Evolutionary conservation across 2,329 filamentous ascomycete species (phyloP), one percentile per base, ranked within the genome.

Genomic region (Nigrograna mackinnonii): DNA sequence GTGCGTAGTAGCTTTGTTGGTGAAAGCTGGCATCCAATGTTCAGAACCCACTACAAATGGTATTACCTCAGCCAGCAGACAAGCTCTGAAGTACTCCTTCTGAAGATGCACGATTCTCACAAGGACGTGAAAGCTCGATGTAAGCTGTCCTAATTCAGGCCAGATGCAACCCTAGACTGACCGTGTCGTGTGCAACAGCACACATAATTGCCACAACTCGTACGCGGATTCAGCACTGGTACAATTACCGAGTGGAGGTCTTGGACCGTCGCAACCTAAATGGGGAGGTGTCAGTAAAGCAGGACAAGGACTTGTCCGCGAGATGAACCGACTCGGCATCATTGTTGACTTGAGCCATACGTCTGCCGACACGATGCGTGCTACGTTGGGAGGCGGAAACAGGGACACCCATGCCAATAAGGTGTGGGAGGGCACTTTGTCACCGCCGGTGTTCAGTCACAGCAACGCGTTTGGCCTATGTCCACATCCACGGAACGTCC

Each of bases 241-340:
- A 17, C 9, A 17, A 7, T 12, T 21, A 7, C 18, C 37, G 21
- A 20, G 9, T 18, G 7, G 11, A 35, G 20, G 5, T 13, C 21
- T 22, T 33, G 31, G 31, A 17, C 31, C 12, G 5, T 22, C 1
- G 71, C 72, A 16, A 74, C 81, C 86, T 0, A 72, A 79, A 42
- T 88, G 85, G 81, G 73, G 79, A 39, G 92, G 92, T 2, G 76
- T 96, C 2, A 92, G 86, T 45, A 73, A 78, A 1, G 77, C 78
- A 2, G 92, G 92, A 4, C 79, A 81, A 37, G 64, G 76, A 9
- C 71, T 96, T 1, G 76, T 97, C 33, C 76, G 76, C 22, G 92
- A 97, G 73, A 96, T 97, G 91, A 97, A 96, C 66, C 82, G 92
- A 3, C 75, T 96, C 2, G 92, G 92, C 19, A 91, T 96, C 85